Percentiles rank a stretch among this genome's conserved stretches.
These are phyloP conservation scores for Crithidia expoeki DNA, from an alignment of 208 protist species.

Conservation along the genomic window DNA sequence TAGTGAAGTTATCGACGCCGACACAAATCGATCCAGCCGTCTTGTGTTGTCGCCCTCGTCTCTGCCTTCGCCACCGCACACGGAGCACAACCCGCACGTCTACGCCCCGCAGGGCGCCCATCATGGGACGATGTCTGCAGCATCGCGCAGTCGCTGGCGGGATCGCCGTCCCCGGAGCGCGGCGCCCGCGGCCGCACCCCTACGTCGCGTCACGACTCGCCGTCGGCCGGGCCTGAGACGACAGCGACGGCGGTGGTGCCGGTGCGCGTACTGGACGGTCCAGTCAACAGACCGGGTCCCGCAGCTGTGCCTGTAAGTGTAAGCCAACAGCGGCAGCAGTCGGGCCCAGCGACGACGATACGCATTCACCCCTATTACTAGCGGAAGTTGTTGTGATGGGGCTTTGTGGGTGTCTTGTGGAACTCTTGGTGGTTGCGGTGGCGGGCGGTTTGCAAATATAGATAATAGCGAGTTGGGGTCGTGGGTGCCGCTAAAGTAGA, in stretches of 20 bases:
- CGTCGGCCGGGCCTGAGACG: background rate
- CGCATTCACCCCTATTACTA: conserved; percentile 2
- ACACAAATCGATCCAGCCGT: background rate
- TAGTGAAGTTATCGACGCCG: background rate
- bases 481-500: background rate
- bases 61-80: conserved; percentile 5
- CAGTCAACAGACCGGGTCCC: too few relatives aligned
- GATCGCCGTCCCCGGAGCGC: background rate
- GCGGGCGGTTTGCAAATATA: background rate
- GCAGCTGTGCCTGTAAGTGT: background rate
- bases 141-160: background rate
- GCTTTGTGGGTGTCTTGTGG: too few relatives aligned
- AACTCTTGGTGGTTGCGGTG: too few relatives aligned
- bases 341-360: background rate
- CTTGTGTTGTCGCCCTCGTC: background rate
- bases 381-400: background rate
- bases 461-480: background rate
- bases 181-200: background rate
- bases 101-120: background rate
- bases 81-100: conserved; percentile 4
- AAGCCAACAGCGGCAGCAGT: background rate
- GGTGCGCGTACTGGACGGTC: conserved; percentile 25
- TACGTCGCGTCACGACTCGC: background rate
- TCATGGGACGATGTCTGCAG: background rate
- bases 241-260: background rate